A percentile compares a stretch with the other conserved stretches of the same genome.
Evolutionary conservation across 139 green algal species (phyloP).

Genomic region (Chlorella sp.): DNA sequence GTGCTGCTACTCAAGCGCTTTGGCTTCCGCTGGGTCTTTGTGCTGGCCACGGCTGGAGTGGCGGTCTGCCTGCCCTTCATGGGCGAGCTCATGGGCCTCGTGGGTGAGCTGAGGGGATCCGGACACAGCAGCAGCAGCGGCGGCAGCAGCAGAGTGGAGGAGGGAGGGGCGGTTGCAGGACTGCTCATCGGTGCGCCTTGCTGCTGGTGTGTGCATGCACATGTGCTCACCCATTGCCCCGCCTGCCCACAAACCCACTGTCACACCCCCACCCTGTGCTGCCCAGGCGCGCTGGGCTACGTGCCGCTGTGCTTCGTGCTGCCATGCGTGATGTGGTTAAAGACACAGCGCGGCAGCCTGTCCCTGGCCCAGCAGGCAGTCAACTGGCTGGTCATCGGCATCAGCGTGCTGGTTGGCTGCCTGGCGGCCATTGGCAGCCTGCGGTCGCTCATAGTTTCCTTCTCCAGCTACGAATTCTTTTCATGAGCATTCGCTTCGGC

Average conservation of each 20-base stretch:
- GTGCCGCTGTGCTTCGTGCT: slow-evolving; percentile 33
- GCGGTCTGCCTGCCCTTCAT: slow-evolving; percentile 32
- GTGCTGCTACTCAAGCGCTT: slow-evolving; percentile 23
- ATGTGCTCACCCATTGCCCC: too few relatives aligned
- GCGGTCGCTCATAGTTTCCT: too few relatives aligned
- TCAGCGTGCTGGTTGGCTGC: not conserved
- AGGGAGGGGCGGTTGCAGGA: too few relatives aligned
- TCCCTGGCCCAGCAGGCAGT: not conserved
- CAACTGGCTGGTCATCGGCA: not conserved
- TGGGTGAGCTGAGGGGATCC: not conserved
- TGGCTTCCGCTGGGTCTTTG: slow-evolving; percentile 25
- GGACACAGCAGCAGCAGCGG: not conserved
- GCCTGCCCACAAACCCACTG: not conserved
- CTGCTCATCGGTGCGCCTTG: too few relatives aligned
- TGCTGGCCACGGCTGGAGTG: not conserved
- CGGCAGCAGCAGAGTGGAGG: too few relatives aligned
- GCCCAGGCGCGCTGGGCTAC: slow-evolving; percentile 23
- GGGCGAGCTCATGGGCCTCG: slow-evolving; percentile 20
- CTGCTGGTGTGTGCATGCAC: too few relatives aligned
- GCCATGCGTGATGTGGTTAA: slow-evolving; percentile 23
- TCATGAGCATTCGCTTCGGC: too few relatives aligned
- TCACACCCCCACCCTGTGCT: not conserved
- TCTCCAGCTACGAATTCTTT: too few relatives aligned
- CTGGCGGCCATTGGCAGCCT: too few relatives aligned
- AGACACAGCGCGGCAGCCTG: not conserved